These are phyloP conservation scores for Lentinula aciculospora DNA, from an alignment of 768 basidiomycete species.

Conservation along the genomic window DNA sequence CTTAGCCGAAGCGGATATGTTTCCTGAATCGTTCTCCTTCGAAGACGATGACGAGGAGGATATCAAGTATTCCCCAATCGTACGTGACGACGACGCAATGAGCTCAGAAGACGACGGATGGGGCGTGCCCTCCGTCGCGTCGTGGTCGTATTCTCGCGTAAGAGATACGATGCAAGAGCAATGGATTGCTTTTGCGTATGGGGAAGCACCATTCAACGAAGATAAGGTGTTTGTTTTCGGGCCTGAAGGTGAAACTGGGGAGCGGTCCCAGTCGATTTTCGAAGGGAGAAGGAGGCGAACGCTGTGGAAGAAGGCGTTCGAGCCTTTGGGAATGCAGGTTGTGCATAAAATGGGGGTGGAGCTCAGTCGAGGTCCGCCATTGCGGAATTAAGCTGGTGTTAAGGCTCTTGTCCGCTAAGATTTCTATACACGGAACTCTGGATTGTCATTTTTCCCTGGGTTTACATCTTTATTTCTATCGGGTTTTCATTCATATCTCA, in stretches of 20 bases:
- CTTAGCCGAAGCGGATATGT: conserved; percentile 13
- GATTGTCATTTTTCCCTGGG: not conserved
- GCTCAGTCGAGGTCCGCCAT: conserved; percentile 61
- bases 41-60: conserved; percentile 25
- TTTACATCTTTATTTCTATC: not conserved
- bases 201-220: conserved; percentile 65
- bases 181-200: conserved; percentile 74
- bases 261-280: conserved; percentile 60
- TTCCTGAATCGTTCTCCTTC: conserved; percentile 24
- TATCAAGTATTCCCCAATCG: conserved; percentile 20
- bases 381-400: conserved; percentile 9
- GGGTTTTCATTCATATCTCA: not conserved
- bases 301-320: conserved; percentile 61
- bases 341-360: conserved; percentile 73
- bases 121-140: conserved; percentile 52
- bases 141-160: conserved; percentile 60
- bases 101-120: conserved; percentile 12
- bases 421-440: not conserved
- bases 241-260: conserved; percentile 77
- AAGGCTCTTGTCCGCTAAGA: not conserved
- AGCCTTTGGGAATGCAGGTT: conserved; percentile 59
- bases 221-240: conserved; percentile 76
- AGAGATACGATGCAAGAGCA: conserved; percentile 66
- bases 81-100: conserved; percentile 13
- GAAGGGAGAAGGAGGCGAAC: conserved; percentile 54